Base-by-base conservation (phyloP, 768 basidiomycete species). In the Termitomyces sp. region DNA sequence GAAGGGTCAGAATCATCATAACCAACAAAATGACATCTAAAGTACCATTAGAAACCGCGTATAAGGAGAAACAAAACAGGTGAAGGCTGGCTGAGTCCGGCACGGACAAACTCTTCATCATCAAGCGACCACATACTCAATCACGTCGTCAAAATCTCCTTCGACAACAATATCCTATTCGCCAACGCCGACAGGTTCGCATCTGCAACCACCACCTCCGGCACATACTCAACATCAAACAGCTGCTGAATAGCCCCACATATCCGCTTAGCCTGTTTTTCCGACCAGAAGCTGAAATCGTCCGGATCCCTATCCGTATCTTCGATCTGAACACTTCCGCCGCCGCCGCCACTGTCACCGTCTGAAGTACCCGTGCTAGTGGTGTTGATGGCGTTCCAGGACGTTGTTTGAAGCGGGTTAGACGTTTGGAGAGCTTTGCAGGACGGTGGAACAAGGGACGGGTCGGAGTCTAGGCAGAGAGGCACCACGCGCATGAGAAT, bases 201-300 rank as follows among this genome's bases (percentile, higher is more conserved):
- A 65, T 97, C 94, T 2, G 93, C 96, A 47, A 98, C 78, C 49
- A 99, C 79, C 38, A 99, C 94, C 65, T 96, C 92, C 23, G 86
- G 82, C 9, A 86, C 87, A 67, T 94, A 87, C 66, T 98, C 95
- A 41, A 98, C 88, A 26, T 79, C 84, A 70, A 97, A 98, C 31
- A 87, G 82, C 68, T 91, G 83, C 62, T 89, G 75, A 56, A 96
- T 84, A 28, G 84, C 86, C 19, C 75, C 72, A 51, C 87, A 88
- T 62, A 99, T 98, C 53, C 92, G 83, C 71, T 86, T 88, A 55
- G 96, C 97, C 69, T 99, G 96, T 43, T 77, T 75, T 63, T 89
- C 87, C 1, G 87, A 87, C 92, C 94, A 96, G 74, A 99, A 94
- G 46, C 83, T 81, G 70, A 99, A 98, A 72, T 98, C 95, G 66